A percentile compares a stretch with the other conserved stretches of the same genome.
Evolutionary conservation across 768 basidiomycete species (phyloP).

Genomic region (Leccinum truebloodii): DNA sequence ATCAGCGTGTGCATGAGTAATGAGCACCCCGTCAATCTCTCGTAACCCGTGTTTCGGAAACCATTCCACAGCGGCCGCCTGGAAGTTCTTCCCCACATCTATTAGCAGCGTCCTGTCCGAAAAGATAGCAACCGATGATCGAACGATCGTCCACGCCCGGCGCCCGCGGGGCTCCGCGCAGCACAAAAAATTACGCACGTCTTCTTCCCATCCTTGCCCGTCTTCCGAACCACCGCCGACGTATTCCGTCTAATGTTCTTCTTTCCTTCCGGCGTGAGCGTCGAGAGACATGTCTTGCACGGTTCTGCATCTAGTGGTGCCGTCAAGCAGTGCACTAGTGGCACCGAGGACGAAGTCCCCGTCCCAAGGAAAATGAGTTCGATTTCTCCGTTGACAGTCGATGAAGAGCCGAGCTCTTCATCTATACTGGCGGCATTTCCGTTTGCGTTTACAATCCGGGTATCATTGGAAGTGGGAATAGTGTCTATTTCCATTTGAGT

Average conservation of each 20-base stretch:
- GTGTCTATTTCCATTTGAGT: slow-evolving; percentile 1
- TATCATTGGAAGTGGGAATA: slow-evolving; percentile 4
- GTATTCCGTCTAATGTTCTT: slow-evolving; percentile 88
- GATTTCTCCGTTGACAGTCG: slow-evolving; percentile 19
- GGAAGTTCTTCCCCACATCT: slow-evolving; percentile 86
- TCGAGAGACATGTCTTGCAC: slow-evolving; percentile 69
- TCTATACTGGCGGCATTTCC: not conserved
- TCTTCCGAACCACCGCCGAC: slow-evolving; percentile 60
- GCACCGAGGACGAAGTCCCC: slow-evolving; percentile 75
- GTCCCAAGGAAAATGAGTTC: slow-evolving; percentile 86
- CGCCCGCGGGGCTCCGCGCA: not conserved
- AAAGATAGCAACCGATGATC: not conserved
- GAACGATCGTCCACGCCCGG: slow-evolving; percentile 9
- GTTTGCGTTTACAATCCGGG: not conserved
- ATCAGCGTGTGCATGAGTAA: slow-evolving; percentile 90
- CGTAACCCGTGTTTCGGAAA: slow-evolving; percentile 76
- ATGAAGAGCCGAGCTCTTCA: not conserved
- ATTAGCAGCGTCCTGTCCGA: slow-evolving; percentile 68
- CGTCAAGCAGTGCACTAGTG: slow-evolving; percentile 74
- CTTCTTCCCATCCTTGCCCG: slow-evolving; percentile 38
- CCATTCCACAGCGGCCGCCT: slow-evolving; percentile 52
- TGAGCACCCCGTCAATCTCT: slow-evolving; percentile 69
- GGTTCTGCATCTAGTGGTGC: slow-evolving; percentile 48
- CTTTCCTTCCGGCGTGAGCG: slow-evolving; percentile 68
- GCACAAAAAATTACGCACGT: slow-evolving; percentile 45